Evolutionary conservation across 225 moss, liverwort and hornwort genomes (phyloP), one percentile per base, ranked within the genome.

Genomic region (Marchantia paleacea): DNA sequence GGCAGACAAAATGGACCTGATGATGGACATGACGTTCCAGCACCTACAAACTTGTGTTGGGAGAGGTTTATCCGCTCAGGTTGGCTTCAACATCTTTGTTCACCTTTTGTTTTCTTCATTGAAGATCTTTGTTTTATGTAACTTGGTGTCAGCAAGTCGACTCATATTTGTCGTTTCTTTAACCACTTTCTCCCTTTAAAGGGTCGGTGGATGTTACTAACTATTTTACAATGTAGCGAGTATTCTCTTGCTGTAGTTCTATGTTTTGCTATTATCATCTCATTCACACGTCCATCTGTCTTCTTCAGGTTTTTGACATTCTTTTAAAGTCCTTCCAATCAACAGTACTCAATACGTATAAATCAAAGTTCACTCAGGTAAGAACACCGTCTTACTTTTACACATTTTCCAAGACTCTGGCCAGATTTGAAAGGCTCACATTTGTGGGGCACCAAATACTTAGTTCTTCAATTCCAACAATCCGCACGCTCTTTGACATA

Each of bases 1-100:
- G 94, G 99, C 99, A 48, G 94, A 99, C 69, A 99, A 95, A 85
- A 95, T 99, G 99, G 99, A 99, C 70, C 52, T 86, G 28, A 90
- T 99, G 77, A 99, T 99, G 99, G 99, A 94, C 72, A 90, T 99
- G 99, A 94, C 89, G 6, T 78, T 95, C 16, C 84, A 91, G 9
- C 91, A 99, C 69, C 55, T 99, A 22, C 90, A 91, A 81, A 80
- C 70, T 1, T 95, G 87, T 84, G 90, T 81, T 4, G 78, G 82
- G 10, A 87, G 86, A 19, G 94, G 91, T 62, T 82, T 88, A 52
- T 51, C 83, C 22, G 31, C 52, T 28, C 84, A 85, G 83, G 89
- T 89, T 50, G 9, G 73, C 50, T 62, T 24, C 15, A 67, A 10
- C 25, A 39, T 39, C 39, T 39, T 39, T 39, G 39, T 39, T 39